These are phyloP conservation scores for Monosporozyma yasuniensis DNA, from an alignment of 805 yeast genomes.

Conservation along the genomic window DNA sequence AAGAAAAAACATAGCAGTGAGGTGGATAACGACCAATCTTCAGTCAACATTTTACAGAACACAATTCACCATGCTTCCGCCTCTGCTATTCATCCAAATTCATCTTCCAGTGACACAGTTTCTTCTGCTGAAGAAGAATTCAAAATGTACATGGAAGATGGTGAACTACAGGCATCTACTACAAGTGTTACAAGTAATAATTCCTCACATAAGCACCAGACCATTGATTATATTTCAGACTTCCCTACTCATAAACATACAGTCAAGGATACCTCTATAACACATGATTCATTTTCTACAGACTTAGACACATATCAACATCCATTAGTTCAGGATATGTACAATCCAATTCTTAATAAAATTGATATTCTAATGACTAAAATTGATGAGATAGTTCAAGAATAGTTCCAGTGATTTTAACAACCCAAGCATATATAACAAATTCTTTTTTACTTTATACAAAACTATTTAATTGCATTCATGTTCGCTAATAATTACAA, in stretches of 20 bases:
- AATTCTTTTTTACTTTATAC: neutral
- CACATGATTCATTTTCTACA: neutral
- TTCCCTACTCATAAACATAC: neutral
- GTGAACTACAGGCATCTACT: conserved; percentile 11
- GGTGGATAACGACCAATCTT: neutral
- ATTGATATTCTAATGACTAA: conserved; percentile 31
- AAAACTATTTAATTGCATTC: neutral
- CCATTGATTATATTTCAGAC: neutral
- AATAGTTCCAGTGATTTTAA: neutral
- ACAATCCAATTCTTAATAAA: conserved; percentile 48
- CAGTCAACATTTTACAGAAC: neutral
- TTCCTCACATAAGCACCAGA: neutral
- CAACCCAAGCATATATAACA: neutral
- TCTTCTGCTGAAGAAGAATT: conserved; percentile 3
- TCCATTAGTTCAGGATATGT: conserved; percentile 44
- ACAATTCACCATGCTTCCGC: neutral
- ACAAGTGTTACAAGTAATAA: conserved; percentile 21
- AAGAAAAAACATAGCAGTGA: neutral
- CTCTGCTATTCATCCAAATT: neutral
- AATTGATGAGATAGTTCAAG: conserved; percentile 14
- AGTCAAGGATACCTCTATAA: neutral
- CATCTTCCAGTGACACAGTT: neutral
- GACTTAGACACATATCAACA: conserved; percentile 22
- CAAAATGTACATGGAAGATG: conserved; percentile 3
- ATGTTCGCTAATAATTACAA: neutral